These are phyloP conservation scores for Termitomyces heimii DNA, from an alignment of 768 basidiomycete species.

Conservation along the genomic window DNA sequence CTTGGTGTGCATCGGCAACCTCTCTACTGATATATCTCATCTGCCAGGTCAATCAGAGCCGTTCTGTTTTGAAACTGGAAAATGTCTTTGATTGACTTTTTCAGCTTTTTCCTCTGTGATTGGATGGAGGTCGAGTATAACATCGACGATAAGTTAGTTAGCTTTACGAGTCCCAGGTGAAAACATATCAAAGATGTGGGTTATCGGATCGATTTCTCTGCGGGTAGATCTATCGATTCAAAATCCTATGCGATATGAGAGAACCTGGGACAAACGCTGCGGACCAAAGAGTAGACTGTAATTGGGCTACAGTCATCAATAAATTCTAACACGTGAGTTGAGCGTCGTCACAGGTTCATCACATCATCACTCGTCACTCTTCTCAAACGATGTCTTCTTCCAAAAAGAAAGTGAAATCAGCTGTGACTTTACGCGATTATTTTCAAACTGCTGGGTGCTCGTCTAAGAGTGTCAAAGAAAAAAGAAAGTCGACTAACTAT, in stretches of 20 bases:
- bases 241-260: neutral
- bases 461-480: constrained; percentile 1
- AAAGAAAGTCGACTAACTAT: neutral
- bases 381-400: constrained; percentile 25
- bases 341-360: neutral
- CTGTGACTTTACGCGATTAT: constrained; percentile 40
- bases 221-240: neutral
- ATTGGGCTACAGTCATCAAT: too few species aligned
- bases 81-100: too few species aligned
- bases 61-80: too few species aligned
- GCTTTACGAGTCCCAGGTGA: too few species aligned
- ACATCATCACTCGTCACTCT: neutral
- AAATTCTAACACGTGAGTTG: too few species aligned
- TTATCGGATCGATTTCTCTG: neutral
- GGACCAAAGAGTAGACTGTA: neutral
- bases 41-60: too few species aligned
- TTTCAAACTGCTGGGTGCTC: constrained; percentile 25
- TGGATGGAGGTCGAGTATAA: too few species aligned
- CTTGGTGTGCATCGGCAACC: too few species aligned
- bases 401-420: constrained; percentile 27
- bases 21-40: too few species aligned
- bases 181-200: too few species aligned
- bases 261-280: neutral
- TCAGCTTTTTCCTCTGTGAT: too few species aligned
- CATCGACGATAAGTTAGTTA: too few species aligned